A percentile compares a stretch with the other conserved stretches of the same genome.
Conservation (phyloP, 441 rosid genomes). For the Erodium texanum region DNA sequence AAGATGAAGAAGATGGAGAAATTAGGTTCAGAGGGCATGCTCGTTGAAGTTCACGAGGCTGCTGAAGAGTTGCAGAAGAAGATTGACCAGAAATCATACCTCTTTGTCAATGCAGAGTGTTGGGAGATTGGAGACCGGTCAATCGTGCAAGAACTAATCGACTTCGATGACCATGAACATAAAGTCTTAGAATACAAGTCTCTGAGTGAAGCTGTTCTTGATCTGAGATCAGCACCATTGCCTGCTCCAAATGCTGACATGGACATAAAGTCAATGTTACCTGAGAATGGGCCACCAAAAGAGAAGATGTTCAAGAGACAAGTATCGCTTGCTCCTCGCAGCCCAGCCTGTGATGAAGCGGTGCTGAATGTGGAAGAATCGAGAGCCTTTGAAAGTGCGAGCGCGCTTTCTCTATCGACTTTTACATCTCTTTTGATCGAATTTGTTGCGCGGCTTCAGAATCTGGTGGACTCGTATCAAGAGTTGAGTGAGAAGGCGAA, state of each 20-base stretch:
- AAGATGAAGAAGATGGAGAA: conserved; percentile 62
- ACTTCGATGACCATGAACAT: conserved; percentile 37
- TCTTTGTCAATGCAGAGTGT: conserved; percentile 50
- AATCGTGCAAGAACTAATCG: conserved; percentile 42
- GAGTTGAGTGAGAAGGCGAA: conserved; percentile 52
- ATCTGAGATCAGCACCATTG: conserved; percentile 35
- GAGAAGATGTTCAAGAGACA: conserved; percentile 24
- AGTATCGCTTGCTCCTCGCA: conserved; percentile 44
- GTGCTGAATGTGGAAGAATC: conserved; percentile 33
- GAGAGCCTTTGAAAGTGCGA: conserved; percentile 56
- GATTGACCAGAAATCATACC: conserved; percentile 53
- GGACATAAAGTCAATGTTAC: too few species aligned
- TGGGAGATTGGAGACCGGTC: conserved; percentile 65
- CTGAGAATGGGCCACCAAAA: conserved; percentile 2
- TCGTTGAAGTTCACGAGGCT: conserved; percentile 39
- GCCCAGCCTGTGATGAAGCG: conserved; percentile 28
- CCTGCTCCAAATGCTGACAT: neutral
- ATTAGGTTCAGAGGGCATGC: conserved; percentile 42
- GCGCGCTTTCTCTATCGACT: conserved; percentile 65
- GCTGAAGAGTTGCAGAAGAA: conserved; percentile 56
- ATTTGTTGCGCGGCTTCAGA: conserved; percentile 72
- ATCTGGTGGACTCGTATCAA: conserved; percentile 51
- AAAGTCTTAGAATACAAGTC: conserved; percentile 50
- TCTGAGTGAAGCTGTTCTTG: conserved; percentile 65
- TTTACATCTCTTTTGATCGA: conserved; percentile 67